Evolutionary conservation across 2,329 filamentous ascomycete species (phyloP).

Genomic region (Hirsutella minnesotensis): DNA sequence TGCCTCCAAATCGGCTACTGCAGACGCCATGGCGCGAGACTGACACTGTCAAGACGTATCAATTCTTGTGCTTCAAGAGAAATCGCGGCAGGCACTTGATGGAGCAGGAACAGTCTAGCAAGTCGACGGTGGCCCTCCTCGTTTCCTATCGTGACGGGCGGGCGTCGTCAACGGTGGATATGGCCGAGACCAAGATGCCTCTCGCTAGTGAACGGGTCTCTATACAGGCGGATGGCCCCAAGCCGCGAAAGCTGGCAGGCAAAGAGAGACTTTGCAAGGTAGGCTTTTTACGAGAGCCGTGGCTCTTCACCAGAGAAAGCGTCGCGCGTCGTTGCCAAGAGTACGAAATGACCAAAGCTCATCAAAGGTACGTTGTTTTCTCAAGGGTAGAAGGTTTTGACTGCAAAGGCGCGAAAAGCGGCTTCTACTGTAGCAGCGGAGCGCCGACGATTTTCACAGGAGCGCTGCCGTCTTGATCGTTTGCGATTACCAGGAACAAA

Average conservation of each 20-base stretch:
- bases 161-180: not conserved
- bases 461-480: not conserved
- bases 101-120: not conserved
- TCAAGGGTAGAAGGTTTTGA: too few relatives aligned
- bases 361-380: slow-evolving; percentile 6
- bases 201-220: not conserved
- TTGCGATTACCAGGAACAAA: not conserved
- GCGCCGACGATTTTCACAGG: not conserved
- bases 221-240: not conserved
- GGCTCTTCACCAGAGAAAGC: slow-evolving; percentile 1
- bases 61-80: not conserved
- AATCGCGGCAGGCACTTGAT: not conserved
- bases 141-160: not conserved
- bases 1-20: slow-evolving; percentile 82
- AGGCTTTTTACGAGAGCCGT: slow-evolving; percentile 3
- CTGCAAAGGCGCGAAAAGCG: not conserved
- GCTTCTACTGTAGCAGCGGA: not conserved
- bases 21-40: slow-evolving; percentile 51
- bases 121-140: not conserved
- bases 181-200: not conserved
- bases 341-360: slow-evolving; percentile 8
- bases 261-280: not conserved
- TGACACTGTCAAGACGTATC: slow-evolving; percentile 2
- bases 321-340: slow-evolving; percentile 6
- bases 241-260: not conserved